Evolutionary conservation across 257 asterid genomes (phyloP).

Genomic region (Solanum pimpinellifolium): DNA sequence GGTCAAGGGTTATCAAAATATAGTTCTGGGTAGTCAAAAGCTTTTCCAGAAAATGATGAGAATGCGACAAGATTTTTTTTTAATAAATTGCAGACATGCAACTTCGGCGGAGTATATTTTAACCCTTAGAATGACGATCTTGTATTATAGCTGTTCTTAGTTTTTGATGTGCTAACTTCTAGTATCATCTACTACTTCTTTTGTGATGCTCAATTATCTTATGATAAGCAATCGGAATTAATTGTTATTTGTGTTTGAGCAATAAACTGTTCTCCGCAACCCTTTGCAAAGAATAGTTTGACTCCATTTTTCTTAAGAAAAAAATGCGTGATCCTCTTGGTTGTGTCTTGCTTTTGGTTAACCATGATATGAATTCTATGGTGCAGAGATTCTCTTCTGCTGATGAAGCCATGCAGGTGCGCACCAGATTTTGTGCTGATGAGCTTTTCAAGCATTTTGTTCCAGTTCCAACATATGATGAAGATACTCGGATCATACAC

Average conservation of each 20-base stretch:
- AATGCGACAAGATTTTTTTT: background rate
- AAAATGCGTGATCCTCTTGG: background rate
- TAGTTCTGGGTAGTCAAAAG: background rate
- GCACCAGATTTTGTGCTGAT: background rate
- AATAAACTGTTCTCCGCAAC: background rate
- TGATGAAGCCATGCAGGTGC: background rate
- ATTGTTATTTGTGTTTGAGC: background rate
- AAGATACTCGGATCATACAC: background rate
- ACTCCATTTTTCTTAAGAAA: background rate
- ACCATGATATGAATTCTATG: background rate
- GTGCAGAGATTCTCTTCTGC: background rate
- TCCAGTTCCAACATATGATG: background rate
- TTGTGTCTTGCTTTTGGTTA: background rate
- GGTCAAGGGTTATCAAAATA: background rate
- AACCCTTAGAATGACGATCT: background rate
- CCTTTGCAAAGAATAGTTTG: background rate
- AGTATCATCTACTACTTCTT: background rate
- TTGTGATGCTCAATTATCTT: background rate
- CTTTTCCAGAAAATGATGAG: background rate
- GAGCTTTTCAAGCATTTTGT: background rate
- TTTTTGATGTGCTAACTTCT: background rate
- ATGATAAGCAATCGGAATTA: background rate
- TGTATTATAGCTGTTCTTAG: background rate
- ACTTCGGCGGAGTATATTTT: background rate
- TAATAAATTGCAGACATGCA: background rate